Evolutionary conservation across 768 basidiomycete genomes (phyloP).

Genomic region (Sarcodon sp.): DNA sequence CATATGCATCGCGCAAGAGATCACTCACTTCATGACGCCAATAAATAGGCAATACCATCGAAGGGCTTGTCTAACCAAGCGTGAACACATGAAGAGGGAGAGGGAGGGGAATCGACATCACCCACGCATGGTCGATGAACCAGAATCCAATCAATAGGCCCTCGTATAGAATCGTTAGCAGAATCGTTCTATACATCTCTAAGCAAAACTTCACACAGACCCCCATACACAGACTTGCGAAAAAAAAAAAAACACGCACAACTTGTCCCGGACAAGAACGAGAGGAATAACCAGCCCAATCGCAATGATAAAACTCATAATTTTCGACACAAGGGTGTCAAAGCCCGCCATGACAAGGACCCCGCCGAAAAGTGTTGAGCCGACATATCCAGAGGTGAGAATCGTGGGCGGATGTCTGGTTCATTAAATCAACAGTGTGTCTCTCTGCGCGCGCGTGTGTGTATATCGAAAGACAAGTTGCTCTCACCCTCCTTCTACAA

Average conservation of each 20-base stretch:
- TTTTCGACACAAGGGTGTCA: constrained; percentile 83
- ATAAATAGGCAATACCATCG: constrained; percentile 78
- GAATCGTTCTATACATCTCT: constrained; percentile 51
- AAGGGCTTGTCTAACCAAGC: constrained; percentile 46
- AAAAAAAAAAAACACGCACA: constrained; percentile 36
- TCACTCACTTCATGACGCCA: constrained; percentile 71
- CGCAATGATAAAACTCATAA: constrained; percentile 84
- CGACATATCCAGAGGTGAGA: constrained; percentile 70
- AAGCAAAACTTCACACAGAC: constrained; percentile 6
- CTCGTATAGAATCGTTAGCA: constrained; percentile 74
- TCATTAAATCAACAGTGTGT: too few species aligned
- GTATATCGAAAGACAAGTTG: too few species aligned
- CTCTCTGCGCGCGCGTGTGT: too few species aligned
- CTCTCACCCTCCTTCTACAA: constrained; percentile 56
- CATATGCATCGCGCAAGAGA: not conserved
- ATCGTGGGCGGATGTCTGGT: constrained; percentile 40
- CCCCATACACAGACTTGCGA: not conserved
- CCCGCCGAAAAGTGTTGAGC: constrained; percentile 72
- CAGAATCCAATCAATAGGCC: constrained; percentile 84
- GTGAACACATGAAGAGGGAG: not conserved
- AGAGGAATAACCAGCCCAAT: constrained; percentile 81
- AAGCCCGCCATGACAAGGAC: constrained; percentile 77
- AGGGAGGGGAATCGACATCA: constrained; percentile 5
- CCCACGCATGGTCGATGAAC: constrained; percentile 89
- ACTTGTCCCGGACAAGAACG: constrained; percentile 77